Conservation (phyloP, 768 basidiomycete genomes). For the Suillus discolor region DNA sequence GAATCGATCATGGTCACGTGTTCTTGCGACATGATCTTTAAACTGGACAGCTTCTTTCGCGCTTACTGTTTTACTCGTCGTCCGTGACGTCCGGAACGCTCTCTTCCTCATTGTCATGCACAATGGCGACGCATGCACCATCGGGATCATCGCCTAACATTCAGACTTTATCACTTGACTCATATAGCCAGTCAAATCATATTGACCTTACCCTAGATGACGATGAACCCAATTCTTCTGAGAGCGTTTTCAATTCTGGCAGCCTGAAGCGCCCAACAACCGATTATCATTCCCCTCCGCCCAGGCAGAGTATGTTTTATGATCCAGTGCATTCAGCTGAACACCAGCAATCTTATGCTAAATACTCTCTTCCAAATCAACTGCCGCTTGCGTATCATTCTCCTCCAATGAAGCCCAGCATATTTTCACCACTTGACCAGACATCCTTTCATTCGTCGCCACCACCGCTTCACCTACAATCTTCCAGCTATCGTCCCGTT, state of each 20-base stretch:
- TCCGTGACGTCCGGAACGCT: conserved; percentile 10
- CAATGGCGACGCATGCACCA: conserved; percentile 32
- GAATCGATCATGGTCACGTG: neutral
- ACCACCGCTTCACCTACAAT: conserved; percentile 18
- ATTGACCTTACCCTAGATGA: conserved; percentile 78
- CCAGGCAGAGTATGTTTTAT: conserved; percentile 16
- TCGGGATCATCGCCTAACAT: conserved; percentile 35
- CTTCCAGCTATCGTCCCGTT: conserved; percentile 47
- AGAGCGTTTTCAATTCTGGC: conserved; percentile 25
- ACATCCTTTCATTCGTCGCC: conserved; percentile 16
- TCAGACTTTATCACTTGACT: conserved; percentile 39
- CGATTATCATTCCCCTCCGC: conserved; percentile 25
- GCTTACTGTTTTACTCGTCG: conserved; percentile 12
- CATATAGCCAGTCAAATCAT: conserved; percentile 48
- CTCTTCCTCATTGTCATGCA: conserved; percentile 23
- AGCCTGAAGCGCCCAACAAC: conserved; percentile 45
- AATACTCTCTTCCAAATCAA: conserved; percentile 14
- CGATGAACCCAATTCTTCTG: conserved; percentile 47
- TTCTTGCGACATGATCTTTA: conserved; percentile 11
- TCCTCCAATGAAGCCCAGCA: conserved; percentile 20
- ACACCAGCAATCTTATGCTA: conserved; percentile 20
- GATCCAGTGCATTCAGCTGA: conserved; percentile 25
- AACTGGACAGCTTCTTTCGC: conserved; percentile 4
- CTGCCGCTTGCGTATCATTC: conserved; percentile 18
- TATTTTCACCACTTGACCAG: conserved; percentile 5